Conservation (phyloP, 768 basidiomycete genomes). For the Lentinula sp. region DNA sequence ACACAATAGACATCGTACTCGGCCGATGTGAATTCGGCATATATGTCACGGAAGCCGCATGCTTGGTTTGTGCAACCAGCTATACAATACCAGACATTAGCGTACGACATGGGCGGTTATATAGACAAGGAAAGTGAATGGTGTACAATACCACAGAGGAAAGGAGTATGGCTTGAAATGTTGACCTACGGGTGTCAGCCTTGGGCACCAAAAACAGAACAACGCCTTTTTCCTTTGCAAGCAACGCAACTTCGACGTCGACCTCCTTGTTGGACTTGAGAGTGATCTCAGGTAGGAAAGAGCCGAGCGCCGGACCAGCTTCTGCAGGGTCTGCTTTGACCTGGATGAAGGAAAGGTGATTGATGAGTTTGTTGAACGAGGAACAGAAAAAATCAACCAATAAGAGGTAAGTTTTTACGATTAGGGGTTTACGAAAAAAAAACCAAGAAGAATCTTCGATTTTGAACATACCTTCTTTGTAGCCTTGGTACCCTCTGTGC, state of each 20-base stretch:
- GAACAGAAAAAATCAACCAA: background rate
- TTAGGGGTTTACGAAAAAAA: too few species aligned
- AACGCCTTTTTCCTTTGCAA: constrained; percentile 67
- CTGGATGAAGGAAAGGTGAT: background rate
- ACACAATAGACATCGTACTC: constrained; percentile 80
- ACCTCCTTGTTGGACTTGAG: constrained; percentile 85
- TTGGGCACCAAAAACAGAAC: constrained; percentile 82
- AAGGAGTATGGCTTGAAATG: background rate
- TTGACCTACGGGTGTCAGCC: constrained; percentile 71
- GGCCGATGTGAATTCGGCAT: constrained; percentile 64
- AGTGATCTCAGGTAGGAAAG: constrained; percentile 57
- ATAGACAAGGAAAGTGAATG: background rate
- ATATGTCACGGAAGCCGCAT: constrained; percentile 84
- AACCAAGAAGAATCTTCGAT: too few species aligned
- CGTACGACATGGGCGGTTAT: background rate
- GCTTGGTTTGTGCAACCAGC: constrained; percentile 93
- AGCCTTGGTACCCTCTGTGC: background rate
- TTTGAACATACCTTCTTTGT: background rate
- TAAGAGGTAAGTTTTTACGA: background rate
- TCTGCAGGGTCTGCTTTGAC: constrained; percentile 3
- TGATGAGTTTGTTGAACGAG: background rate
- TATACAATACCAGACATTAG: constrained; percentile 17
- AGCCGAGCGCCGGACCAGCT: constrained; percentile 42
- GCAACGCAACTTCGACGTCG: constrained; percentile 60
- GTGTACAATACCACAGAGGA: background rate